A percentile compares a stretch with the other conserved stretches of the same genome.
Conservation (phyloP, 768 basidiomycete genomes). For the Leccinum barrowsii region DNA sequence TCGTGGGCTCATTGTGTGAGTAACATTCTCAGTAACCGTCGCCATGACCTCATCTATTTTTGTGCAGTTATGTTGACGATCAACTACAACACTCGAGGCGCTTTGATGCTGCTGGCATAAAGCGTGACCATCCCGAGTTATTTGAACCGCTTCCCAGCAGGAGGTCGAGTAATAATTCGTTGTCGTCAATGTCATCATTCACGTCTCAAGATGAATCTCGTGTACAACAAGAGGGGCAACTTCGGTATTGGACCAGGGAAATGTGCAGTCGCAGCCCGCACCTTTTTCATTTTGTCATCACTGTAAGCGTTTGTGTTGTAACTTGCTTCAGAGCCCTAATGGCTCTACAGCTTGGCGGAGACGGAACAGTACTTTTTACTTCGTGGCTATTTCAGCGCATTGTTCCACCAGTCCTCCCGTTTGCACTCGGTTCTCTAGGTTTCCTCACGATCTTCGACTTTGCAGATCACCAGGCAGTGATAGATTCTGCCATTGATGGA, state of each 20-base stretch:
- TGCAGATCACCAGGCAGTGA: slow-evolving; percentile 74
- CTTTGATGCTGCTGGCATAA: slow-evolving; percentile 90
- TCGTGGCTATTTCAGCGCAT: slow-evolving; percentile 99
- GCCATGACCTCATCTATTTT: slow-evolving; percentile 15
- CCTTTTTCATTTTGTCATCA: slow-evolving; percentile 96
- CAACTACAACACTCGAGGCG: slow-evolving; percentile 86
- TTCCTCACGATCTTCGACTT: slow-evolving; percentile 98
- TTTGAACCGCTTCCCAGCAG: slow-evolving; percentile 78
- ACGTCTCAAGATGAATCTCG: slow-evolving; percentile 38
- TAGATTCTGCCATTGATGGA: slow-evolving; percentile 84
- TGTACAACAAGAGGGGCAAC: slow-evolving; percentile 72
- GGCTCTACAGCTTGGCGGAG: slow-evolving; percentile 79
- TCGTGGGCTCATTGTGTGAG: slow-evolving; percentile 86
- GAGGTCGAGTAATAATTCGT: slow-evolving; percentile 60
- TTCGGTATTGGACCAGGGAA: slow-evolving; percentile 95
- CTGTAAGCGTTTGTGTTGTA: slow-evolving; percentile 51
- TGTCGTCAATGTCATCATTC: slow-evolving; percentile 52
- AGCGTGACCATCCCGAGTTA: slow-evolving; percentile 82
- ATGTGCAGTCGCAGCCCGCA: slow-evolving; percentile 93
- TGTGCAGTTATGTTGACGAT: slow-evolving; percentile 82
- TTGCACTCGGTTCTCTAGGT: slow-evolving; percentile 94
- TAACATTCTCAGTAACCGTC: slow-evolving; percentile 14
- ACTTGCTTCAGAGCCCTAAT: slow-evolving; percentile 10
- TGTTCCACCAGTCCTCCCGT: slow-evolving; percentile 97
- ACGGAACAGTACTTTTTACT: slow-evolving; percentile 97